Conservation (phyloP, 345 rosid species). For the Mercurialis annua region DNA sequence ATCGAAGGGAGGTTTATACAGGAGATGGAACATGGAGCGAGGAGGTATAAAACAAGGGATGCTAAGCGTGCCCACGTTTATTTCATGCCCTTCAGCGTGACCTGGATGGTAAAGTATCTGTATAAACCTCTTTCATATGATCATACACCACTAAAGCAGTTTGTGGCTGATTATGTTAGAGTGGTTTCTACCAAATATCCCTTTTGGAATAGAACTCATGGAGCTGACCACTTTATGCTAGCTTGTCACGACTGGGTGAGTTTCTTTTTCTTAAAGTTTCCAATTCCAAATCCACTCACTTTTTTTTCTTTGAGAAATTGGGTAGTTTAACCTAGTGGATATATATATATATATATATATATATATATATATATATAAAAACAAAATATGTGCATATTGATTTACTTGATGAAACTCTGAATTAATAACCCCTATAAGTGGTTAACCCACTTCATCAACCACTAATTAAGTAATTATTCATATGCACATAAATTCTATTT, state of each 20-base stretch:
- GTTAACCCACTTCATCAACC: neutral
- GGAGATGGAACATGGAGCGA: slow-evolving; percentile 59
- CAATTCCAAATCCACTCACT: neutral
- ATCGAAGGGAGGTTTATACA: slow-evolving; percentile 83
- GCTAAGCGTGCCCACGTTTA: slow-evolving; percentile 59
- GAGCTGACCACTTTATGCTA: slow-evolving; percentile 91
- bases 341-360: no score
- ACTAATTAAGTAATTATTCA: no score
- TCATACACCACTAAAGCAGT: slow-evolving; percentile 43
- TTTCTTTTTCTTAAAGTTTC: neutral
- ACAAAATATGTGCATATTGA: neutral
- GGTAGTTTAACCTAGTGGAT: neutral
- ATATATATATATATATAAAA: no score
- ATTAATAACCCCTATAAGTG: neutral
- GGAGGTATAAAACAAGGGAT: slow-evolving; percentile 52
- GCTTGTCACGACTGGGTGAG: slow-evolving; percentile 88
- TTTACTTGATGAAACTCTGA: neutral
- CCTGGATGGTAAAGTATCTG: slow-evolving; percentile 68
- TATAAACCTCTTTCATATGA: slow-evolving; percentile 42
- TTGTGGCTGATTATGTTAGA: slow-evolving; percentile 64
- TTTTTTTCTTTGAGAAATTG: neutral
- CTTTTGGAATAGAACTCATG: slow-evolving; percentile 69
- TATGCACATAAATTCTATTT: neutral
- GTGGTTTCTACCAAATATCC: slow-evolving; percentile 61
- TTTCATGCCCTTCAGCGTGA: slow-evolving; percentile 82